phyloP scores from a whole-genome alignment of 2,329 filamentous ascomycete genomes.

The Exophiala sp. region DNA sequence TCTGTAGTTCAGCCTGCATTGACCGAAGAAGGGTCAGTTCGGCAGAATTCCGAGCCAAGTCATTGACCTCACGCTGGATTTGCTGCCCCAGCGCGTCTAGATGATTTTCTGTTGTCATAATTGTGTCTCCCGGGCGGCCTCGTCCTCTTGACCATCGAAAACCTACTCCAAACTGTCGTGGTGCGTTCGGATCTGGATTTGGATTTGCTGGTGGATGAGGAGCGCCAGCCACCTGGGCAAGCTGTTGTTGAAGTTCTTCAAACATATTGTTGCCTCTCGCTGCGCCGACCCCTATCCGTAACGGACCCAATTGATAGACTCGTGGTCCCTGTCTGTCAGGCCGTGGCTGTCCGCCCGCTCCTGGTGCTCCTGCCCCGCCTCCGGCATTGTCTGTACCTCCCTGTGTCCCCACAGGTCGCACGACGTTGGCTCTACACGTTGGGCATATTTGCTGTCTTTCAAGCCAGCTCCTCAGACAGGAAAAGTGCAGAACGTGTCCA shows the following conservation, averaged over 20 bases:
- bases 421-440: slow-evolving; percentile 81
- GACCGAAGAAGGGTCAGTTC: slow-evolving; percentile 67
- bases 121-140: slow-evolving; percentile 25
- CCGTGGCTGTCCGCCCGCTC: slow-evolving; percentile 15
- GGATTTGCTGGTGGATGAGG: slow-evolving; percentile 32
- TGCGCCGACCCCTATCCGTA: slow-evolving; percentile 67
- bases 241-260: slow-evolving; percentile 63
- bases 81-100: slow-evolving; percentile 66
- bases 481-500: slow-evolving; percentile 90
- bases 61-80: slow-evolving; percentile 63
- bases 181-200: slow-evolving; percentile 30
- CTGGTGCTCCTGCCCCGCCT: slow-evolving; percentile 25
- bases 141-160: slow-evolving; percentile 34
- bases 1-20: slow-evolving; percentile 64
- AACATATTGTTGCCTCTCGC: slow-evolving; percentile 57
- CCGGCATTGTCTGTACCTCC: slow-evolving; percentile 29
- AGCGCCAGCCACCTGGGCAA: slow-evolving; percentile 50
- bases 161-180: slow-evolving; percentile 40
- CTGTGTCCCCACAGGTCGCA: slow-evolving; percentile 36
- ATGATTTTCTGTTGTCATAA: slow-evolving; percentile 41
- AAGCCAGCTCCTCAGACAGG: slow-evolving; percentile 93
- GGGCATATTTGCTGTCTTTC: slow-evolving; percentile 97
- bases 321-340: slow-evolving; percentile 49
- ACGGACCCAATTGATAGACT: slow-evolving; percentile 69
- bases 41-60: slow-evolving; percentile 60